phyloP scores from a whole-genome alignment of 345 rosid species.

The Lagerstroemia speciosa region DNA sequence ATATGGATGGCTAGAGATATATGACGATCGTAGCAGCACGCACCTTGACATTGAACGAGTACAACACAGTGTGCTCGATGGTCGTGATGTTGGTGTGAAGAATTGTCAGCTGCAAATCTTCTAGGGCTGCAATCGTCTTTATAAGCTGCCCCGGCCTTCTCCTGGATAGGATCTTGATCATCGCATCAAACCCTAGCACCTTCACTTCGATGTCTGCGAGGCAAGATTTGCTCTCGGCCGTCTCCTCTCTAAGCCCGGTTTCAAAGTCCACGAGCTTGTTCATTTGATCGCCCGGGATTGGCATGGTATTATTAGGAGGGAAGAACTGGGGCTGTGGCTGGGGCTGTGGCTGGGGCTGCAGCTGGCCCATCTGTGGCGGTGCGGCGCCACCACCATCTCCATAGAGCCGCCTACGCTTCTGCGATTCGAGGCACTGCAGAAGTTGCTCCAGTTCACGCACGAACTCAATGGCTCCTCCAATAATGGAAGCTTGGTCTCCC shows the following conservation, averaged over 20 bases:
- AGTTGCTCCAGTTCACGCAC: conserved; percentile 93
- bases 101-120: conserved; percentile 80
- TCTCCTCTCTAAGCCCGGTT: conserved; percentile 53
- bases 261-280: conserved; percentile 34
- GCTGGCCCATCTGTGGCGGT: conserved; percentile 15
- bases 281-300: conserved; percentile 25
- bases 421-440: conserved; percentile 82
- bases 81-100: conserved; percentile 93
- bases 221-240: conserved; percentile 74
- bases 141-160: conserved; percentile 87
- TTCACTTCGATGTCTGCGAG: conserved; percentile 90
- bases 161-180: conserved; percentile 82
- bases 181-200: conserved; percentile 82
- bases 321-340: conserved; percentile 23
- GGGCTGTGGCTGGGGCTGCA: conserved; percentile 4
- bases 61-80: conserved; percentile 89
- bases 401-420: conserved; percentile 54
- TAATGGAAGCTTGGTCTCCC: conserved; percentile 99
- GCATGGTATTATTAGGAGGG: conserved; percentile 12
- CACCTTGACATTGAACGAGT: conserved; percentile 94
- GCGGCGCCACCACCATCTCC: conserved; percentile 41
- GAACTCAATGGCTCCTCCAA: conserved; percentile 93
- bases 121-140: conserved; percentile 79
- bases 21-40: not conserved
- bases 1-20: not conserved